Evolutionary conservation across 805 yeast genomes (phyloP).

Genomic region (Ogataea chonburiensis): DNA sequence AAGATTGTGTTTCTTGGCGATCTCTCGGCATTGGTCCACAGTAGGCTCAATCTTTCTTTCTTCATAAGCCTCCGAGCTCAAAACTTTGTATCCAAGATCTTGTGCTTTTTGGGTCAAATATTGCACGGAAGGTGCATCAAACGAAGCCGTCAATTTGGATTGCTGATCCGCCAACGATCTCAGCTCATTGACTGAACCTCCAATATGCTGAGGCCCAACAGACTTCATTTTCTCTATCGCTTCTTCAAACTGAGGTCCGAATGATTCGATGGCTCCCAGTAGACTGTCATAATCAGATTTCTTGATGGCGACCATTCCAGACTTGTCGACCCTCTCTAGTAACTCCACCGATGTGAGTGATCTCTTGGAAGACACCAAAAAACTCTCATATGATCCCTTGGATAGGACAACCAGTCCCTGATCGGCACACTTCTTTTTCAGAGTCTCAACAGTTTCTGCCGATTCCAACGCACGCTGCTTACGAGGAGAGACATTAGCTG

Average conservation of each 20-base stretch:
- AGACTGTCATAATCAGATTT: conserved; percentile 23
- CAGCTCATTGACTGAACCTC: conserved; percentile 30
- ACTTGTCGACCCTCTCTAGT: conserved; percentile 27
- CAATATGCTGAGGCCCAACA: conserved; percentile 24
- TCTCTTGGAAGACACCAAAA: conserved; percentile 30
- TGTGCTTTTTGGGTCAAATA: conserved; percentile 28
- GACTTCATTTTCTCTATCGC: conserved; percentile 11
- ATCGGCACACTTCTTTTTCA: conserved; percentile 27
- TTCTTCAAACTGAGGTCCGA: conserved; percentile 21
- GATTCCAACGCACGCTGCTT: conserved; percentile 16
- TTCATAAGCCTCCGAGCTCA: conserved; percentile 12
- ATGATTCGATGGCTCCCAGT: conserved; percentile 17
- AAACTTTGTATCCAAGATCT: conserved; percentile 16
- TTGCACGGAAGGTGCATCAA: conserved; percentile 30
- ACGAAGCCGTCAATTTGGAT: conserved; percentile 12
- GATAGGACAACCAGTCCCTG: conserved; percentile 29
- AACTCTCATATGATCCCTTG: conserved; percentile 27
- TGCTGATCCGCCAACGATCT: conserved; percentile 24
- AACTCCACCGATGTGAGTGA: conserved; percentile 28
- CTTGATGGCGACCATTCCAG: conserved; percentile 24
- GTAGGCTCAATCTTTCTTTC: conserved; percentile 6
- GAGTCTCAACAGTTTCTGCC: conserved; percentile 24
- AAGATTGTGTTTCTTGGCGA: conserved; percentile 13
- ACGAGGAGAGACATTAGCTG: conserved; percentile 16
- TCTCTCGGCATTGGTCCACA: conserved; percentile 9